Evolutionary conservation across 768 basidiomycete species (phyloP).

Genomic region (Boletellus emodensis): DNA sequence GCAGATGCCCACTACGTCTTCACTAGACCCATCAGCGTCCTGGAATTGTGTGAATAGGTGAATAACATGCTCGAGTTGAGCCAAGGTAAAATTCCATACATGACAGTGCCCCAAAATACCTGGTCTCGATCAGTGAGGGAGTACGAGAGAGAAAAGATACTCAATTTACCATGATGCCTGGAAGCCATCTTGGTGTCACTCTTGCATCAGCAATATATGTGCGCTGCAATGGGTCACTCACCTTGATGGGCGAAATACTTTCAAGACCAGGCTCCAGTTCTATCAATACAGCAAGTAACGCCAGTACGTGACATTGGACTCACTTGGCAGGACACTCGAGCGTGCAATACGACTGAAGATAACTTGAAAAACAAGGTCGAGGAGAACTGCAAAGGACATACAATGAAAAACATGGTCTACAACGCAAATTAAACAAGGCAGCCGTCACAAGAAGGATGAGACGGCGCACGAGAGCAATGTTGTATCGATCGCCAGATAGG

Average conservation of each 20-base stretch:
- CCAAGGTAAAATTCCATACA: conserved; percentile 34
- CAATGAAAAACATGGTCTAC: conserved; percentile 70
- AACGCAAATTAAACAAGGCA: neutral
- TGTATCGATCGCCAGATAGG: conserved; percentile 57
- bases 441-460: neutral
- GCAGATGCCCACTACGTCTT: conserved; percentile 42
- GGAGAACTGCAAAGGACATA: conserved; percentile 28
- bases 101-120: conserved; percentile 63
- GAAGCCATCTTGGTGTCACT: conserved; percentile 48
- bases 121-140: conserved; percentile 19
- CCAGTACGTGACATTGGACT: neutral
- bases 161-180: conserved; percentile 53
- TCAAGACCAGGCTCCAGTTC: conserved; percentile 39
- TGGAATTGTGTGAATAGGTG: conserved; percentile 16
- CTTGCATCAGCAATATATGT: neutral
- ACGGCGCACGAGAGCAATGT: conserved; percentile 54
- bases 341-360: conserved; percentile 24
- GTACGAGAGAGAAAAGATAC: neutral
- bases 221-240: conserved; percentile 15
- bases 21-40: conserved; percentile 65
- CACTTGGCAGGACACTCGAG: conserved; percentile 74
- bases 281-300: neutral
- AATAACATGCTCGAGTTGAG: neutral
- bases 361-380: neutral
- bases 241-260: conserved; percentile 63